Base-by-base conservation (phyloP, 495 filamentous ascomycete genomes). In the Annulohypoxylon nitens region DNA sequence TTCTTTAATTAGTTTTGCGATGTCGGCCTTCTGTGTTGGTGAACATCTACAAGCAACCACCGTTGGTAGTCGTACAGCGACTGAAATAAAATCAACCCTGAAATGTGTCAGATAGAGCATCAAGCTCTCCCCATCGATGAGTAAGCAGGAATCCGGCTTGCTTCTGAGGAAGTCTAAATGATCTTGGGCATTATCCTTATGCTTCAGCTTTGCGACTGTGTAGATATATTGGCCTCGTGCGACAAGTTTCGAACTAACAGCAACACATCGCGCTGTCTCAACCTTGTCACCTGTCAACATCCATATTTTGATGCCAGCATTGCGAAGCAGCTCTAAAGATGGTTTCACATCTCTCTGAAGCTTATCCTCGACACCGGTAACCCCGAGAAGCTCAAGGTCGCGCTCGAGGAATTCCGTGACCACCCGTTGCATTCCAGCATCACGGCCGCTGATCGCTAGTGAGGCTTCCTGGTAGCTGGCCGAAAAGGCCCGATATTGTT, bases 251-350 rank as follows among this genome's bases (percentile, higher is more conserved):
- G 95, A 91, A 73, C 90, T 94, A 36, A 99, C 93, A 14, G 97
- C 97, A 7, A 99, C 95, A 81, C 97, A 99, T 34, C 95, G 90
- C 11, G 97, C 97, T 30, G 97, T 99, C 81, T 99, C 97, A 1
- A 98, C 93, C 81, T 99, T 99, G 84, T 99, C 97, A 34, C 97
- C 97, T 0, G 97, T 99, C 75, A 99, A 84, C 97, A 99, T 99
- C 97, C 97, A 99, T 63, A 98, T 97, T 82, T 97, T 98, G 78
- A 99, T 93, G n/a, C 97, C 97, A 8, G 97, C 97, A 78, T 99
- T 98, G 67, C 97, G 92, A 48, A 99, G 89, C 12, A 98, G 86
- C 77, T 99, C 97, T 6, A 99, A 87, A 1, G 93, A 95, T 3
- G 95, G 91, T 77, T 98, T 98, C 76, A 99, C 97, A 81, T 97